phyloP scores from a whole-genome alignment of 2,329 filamentous ascomycete genomes.

The Fusarium pilosicola region DNA sequence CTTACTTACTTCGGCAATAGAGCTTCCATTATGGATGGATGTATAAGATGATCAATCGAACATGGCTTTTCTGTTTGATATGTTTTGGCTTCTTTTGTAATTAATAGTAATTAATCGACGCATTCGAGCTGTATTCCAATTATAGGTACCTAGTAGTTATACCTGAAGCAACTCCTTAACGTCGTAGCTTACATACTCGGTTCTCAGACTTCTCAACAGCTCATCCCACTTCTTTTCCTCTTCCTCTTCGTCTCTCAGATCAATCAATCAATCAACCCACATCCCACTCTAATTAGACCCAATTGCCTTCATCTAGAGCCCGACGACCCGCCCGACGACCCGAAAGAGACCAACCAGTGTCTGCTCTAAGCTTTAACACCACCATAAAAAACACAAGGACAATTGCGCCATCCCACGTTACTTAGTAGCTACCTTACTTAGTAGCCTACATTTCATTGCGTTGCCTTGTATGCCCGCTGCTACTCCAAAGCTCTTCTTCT shows the following conservation, averaged over 20 bases:
- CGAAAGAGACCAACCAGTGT: slow-evolving; percentile 31
- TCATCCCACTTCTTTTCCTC: slow-evolving; percentile 32
- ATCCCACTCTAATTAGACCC: slow-evolving; percentile 21
- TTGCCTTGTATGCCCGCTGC: slow-evolving; percentile 26
- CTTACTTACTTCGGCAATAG: background rate
- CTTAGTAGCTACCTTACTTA: background rate
- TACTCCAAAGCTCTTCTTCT: slow-evolving; percentile 8
- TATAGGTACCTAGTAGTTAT: no score
- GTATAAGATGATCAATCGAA: background rate
- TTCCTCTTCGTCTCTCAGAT: background rate
- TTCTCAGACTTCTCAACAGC: background rate
- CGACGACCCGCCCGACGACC: slow-evolving; percentile 42
- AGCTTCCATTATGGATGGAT: background rate
- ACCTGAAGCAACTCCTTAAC: background rate
- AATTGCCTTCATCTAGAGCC: slow-evolving; percentile 7
- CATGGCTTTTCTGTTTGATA: background rate
- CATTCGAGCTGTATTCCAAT: background rate
- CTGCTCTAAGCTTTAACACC: background rate
- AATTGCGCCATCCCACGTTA: slow-evolving; percentile 37
- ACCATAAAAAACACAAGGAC: background rate
- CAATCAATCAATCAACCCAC: slow-evolving; percentile 23
- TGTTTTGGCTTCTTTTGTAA: no score
- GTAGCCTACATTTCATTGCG: slow-evolving; percentile 12
- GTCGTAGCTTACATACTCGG: slow-evolving; percentile 5
- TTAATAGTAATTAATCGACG: background rate